A percentile compares a stretch with the other conserved stretches of the same genome.
These are phyloP conservation scores for Solanum paucissectum DNA, from an alignment of 257 asterid species.

Conservation along the genomic window DNA sequence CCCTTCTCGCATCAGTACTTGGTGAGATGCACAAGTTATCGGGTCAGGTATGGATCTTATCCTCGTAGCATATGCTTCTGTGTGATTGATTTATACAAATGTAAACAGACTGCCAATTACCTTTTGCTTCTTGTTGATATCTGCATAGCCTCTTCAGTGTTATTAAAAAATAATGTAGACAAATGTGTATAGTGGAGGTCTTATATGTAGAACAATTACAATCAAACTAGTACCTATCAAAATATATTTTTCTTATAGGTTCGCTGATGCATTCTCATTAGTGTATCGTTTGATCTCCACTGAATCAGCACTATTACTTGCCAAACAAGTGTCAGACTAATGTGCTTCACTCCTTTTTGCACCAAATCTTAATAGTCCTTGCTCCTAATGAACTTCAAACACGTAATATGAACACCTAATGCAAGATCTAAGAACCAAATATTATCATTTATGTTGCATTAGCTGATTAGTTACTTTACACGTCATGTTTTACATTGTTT, in stretches of 20 bases:
- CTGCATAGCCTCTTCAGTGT: neutral
- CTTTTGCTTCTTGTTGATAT: neutral
- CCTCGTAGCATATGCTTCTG: neutral
- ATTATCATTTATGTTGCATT: neutral
- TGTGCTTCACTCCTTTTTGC: neutral
- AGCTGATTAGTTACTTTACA: neutral
- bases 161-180: neutral
- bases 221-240: neutral
- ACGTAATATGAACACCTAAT: neutral
- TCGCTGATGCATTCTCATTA: neutral
- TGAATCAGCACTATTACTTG: neutral
- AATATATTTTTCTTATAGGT: neutral
- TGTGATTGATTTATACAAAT: neutral
- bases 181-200: neutral
- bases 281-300: neutral
- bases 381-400: neutral
- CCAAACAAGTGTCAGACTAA: neutral
- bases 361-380: neutral
- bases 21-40: constrained; percentile 88
- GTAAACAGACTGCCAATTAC: neutral
- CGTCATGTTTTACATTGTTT: neutral
- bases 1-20: constrained; percentile 73
- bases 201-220: neutral
- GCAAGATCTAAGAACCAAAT: neutral
- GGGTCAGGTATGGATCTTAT: constrained; percentile 51